phyloP scores from a whole-genome alignment of 208 protist species.

The Strigomonas galati region DNA sequence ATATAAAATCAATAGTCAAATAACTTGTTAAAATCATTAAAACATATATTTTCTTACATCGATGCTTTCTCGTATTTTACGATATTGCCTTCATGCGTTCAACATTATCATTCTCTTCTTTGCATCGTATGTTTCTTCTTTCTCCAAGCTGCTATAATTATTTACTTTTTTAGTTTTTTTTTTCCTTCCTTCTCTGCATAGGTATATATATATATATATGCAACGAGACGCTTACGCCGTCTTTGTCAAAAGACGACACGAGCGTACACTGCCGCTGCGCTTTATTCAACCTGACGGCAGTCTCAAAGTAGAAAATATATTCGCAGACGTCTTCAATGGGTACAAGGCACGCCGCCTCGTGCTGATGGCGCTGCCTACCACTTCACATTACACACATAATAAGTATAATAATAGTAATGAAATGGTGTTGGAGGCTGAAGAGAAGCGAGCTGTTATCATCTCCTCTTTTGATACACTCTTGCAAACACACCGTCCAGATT shows the following conservation, averaged over 20 bases:
- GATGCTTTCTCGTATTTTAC: not conserved
- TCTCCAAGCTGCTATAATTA: not conserved
- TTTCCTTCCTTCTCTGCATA: slow-evolving; percentile 12
- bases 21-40: slow-evolving; percentile 6
- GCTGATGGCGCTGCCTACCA: slow-evolving; percentile 58
- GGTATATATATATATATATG: slow-evolving; percentile 29
- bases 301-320: slow-evolving; percentile 60
- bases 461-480: slow-evolving; percentile 51
- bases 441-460: slow-evolving; percentile 65
- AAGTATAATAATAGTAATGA: no score
- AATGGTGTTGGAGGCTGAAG: slow-evolving; percentile 14
- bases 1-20: slow-evolving; percentile 8
- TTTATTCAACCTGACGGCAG: slow-evolving; percentile 70
- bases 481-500: slow-evolving; percentile 67
- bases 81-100: no score
- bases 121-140: slow-evolving; percentile 16
- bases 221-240: slow-evolving; percentile 80
- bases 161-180: slow-evolving; percentile 1
- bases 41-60: not conserved
- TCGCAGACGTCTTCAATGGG: slow-evolving; percentile 59
- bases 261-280: slow-evolving; percentile 46
- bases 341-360: slow-evolving; percentile 67
- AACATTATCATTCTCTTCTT: slow-evolving; percentile 13
- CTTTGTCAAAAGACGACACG: slow-evolving; percentile 60
- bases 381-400: slow-evolving; percentile 22